Evolutionary conservation across 2,329 filamentous ascomycete genomes (phyloP).

Genomic region (Nemania serpens): DNA sequence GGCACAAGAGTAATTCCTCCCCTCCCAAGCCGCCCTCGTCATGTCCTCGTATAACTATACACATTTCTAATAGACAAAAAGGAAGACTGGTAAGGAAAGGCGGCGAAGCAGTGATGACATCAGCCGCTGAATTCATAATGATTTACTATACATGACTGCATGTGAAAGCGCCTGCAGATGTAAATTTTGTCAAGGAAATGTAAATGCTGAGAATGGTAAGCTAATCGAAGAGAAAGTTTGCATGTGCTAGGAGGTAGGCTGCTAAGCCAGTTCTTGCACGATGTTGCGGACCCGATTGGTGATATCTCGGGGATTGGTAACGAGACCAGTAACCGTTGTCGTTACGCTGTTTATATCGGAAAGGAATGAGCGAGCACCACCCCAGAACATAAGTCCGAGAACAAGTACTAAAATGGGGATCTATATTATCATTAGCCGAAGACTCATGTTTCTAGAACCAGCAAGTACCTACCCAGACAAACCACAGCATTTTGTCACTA

Average conservation of each 20-base stretch:
- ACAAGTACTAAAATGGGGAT: constrained; percentile 46
- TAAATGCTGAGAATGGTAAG: not conserved
- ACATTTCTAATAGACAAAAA: not conserved
- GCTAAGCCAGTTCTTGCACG: constrained; percentile 23
- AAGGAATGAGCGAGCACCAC: constrained; percentile 39
- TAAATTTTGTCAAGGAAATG: not conserved
- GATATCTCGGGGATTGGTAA: constrained; percentile 31
- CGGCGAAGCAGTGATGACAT: not conserved
- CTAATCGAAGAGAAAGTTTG: not conserved
- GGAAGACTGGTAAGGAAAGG: not conserved
- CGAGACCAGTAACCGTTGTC: constrained; percentile 25
- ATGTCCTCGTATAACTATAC: constrained; percentile 19
- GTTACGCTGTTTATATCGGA: constrained; percentile 26
- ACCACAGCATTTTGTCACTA: constrained; percentile 69
- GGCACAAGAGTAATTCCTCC: too few species aligned
- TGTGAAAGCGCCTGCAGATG: not conserved
- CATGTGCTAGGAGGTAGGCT: not conserved
- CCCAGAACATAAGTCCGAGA: constrained; percentile 44
- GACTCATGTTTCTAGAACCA: not conserved
- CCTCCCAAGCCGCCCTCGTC: not conserved
- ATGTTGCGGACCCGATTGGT: constrained; percentile 22
- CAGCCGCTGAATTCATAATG: not conserved
- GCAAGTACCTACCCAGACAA: constrained; percentile 64
- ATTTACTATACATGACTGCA: constrained; percentile 1
- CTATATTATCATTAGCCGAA: constrained; percentile 35